Evolutionary conservation across 2,329 filamentous ascomycete species (phyloP), one percentile per base, ranked within the genome.

Genomic region (Colletotrichum australisinense): DNA sequence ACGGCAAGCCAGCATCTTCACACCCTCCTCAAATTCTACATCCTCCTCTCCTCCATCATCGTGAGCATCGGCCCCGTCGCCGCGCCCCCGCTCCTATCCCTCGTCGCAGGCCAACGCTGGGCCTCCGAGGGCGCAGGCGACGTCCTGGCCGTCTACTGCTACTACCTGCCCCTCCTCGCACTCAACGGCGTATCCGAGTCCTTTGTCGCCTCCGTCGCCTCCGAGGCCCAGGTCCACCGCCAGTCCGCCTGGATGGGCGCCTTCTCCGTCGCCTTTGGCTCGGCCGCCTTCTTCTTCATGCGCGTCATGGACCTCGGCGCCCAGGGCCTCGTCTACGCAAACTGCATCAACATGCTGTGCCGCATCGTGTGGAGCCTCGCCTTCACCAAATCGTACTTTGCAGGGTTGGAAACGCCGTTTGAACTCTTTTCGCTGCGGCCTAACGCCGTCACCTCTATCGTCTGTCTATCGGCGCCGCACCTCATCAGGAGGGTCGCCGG

Each of bases 131-230:
- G 93, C 56, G 94, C 95, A 1, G 92, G 92, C 6, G 82, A 88
- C 9, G 92, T 97, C 4, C 88, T 99, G 7, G 91, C 92, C 0
- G 89, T 88, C 0, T 99, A 98, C 83, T 95, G 94, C 84, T 95
- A 95, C 82, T 98, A 98, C 84, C 94, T 99, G 72, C 97, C 97
- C 0, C 91, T 98, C 30, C 88, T 98, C 4, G 97, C 96, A 3
- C 85, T 97, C 78, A 99, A 99, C 79, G 97, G 97, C 64, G 90
- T 98, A 26, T 91, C 93, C 1, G 97, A 99, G 83, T 94, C 95
- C 0, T 98, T 99, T 78, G 95, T 98, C 19, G 93, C 95, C 1
- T 95, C 94, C 2, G 94, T 97, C 1, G 95, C 96, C 0, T 92
- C 90, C 0, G 89, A 94, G 75, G 83, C 87, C 4, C 89, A 98